These are phyloP conservation scores for Hanseniaspora thailandica DNA, from an alignment of 805 yeast genomes.

Conservation along the genomic window DNA sequence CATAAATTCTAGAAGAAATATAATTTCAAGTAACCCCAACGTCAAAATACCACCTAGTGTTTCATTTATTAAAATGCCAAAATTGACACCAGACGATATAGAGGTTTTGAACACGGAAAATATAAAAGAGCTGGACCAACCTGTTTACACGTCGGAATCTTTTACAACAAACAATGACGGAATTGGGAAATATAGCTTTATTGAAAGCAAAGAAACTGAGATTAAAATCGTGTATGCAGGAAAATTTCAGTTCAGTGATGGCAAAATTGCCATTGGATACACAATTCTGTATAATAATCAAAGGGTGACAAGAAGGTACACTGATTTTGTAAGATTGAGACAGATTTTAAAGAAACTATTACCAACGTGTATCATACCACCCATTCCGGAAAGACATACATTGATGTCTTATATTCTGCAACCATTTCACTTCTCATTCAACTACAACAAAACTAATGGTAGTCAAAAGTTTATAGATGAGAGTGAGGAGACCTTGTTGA, in stretches of 20 bases:
- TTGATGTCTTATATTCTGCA: slow-evolving; percentile 36
- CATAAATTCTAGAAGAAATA: background rate
- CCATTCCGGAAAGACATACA: slow-evolving; percentile 81
- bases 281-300: slow-evolving; percentile 53
- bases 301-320: slow-evolving; percentile 70
- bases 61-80: slow-evolving; percentile 5
- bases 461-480: slow-evolving; percentile 40
- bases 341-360: slow-evolving; percentile 56
- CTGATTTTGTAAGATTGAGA: slow-evolving; percentile 81
- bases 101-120: background rate
- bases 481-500: slow-evolving; percentile 21
- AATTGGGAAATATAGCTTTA: background rate
- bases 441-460: slow-evolving; percentile 18
- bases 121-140: background rate
- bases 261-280: slow-evolving; percentile 70
- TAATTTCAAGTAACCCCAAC: slow-evolving; percentile 4
- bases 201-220: background rate
- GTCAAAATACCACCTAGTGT: background rate
- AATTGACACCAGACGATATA: background rate
- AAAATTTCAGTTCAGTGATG: slow-evolving; percentile 68
- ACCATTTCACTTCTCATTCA: slow-evolving; percentile 25
- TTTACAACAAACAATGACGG: background rate
- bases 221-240: slow-evolving; percentile 67
- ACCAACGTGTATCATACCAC: slow-evolving; percentile 80
- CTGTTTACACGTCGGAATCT: background rate